These are phyloP conservation scores for Eucalyptus tenuipes DNA, from an alignment of 345 rosid genomes.

Conservation along the genomic window DNA sequence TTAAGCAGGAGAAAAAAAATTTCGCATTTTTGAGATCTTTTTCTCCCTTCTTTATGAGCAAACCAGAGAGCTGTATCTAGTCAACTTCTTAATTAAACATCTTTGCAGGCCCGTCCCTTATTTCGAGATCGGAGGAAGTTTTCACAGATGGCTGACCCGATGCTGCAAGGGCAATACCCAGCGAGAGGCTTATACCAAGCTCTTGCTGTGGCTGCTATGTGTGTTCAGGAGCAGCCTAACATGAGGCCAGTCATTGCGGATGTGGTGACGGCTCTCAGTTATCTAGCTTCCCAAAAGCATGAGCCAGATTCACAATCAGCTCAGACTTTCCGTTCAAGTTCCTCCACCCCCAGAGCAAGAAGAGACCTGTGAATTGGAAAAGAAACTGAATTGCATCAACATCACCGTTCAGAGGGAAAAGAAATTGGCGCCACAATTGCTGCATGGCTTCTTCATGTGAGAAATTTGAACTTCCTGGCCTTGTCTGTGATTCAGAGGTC, in stretches of 20 bases:
- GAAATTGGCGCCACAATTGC: not conserved
- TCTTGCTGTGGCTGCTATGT: conserved; percentile 74
- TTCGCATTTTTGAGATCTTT: not conserved
- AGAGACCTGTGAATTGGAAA: conserved; percentile 13
- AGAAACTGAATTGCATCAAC: not conserved
- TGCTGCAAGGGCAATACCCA: conserved; percentile 57
- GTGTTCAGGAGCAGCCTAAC: conserved; percentile 64
- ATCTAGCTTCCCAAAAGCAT: conserved; percentile 45
- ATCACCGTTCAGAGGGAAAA: not conserved
- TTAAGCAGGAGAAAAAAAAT: not conserved
- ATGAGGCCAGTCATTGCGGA: conserved; percentile 64
- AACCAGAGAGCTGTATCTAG: not conserved
- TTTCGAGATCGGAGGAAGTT: conserved; percentile 57
- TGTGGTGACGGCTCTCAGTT: conserved; percentile 54
- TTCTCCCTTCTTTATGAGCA: not conserved
- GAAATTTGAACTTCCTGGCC: not conserved
- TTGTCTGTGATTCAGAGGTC: not conserved
- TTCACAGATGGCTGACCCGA: conserved; percentile 64
- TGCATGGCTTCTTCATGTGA: not conserved
- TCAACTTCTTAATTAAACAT: not conserved
- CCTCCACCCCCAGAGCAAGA: conserved; percentile 35
- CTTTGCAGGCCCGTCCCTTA: conserved; percentile 53
- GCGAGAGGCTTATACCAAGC: conserved; percentile 60
- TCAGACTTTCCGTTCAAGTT: conserved; percentile 12
- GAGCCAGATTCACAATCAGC: conserved; percentile 27